Conservation (phyloP, 345 rosid genomes). For the Aegle marmelos region DNA sequence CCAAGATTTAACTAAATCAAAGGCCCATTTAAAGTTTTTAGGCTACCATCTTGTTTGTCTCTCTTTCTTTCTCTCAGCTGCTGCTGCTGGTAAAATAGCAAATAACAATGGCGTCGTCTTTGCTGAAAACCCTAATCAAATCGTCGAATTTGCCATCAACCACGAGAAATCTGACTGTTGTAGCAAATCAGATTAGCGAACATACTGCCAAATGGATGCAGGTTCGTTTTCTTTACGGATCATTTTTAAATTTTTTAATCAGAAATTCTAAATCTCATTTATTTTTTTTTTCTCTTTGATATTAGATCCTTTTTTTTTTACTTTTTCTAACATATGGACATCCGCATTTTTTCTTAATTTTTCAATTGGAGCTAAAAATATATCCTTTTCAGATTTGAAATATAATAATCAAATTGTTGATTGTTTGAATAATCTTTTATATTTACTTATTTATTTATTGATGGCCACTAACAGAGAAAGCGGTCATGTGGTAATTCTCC, state of each 20-base stretch:
- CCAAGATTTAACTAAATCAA: not conserved
- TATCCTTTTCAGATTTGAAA: not conserved
- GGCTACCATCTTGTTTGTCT: not conserved
- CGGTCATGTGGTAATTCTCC: too few species aligned
- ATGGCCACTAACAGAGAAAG: not conserved
- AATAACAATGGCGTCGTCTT: slow-evolving; percentile 52
- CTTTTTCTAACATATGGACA: not conserved
- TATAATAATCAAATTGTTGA: not conserved
- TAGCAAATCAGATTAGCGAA: slow-evolving; percentile 40
- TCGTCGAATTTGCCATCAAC: slow-evolving; percentile 39
- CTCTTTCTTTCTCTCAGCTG: not conserved
- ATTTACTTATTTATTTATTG: too few species aligned
- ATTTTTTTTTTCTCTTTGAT: too few species aligned
- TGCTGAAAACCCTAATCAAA: slow-evolving; percentile 45
- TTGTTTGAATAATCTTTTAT: not conserved
- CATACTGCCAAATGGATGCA: slow-evolving; percentile 99
- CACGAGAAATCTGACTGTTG: slow-evolving; percentile 45
- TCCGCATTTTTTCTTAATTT: not conserved
- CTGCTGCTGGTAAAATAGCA: not conserved
- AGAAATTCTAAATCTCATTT: not conserved
- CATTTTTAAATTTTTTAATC: not conserved
- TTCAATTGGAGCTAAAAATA: not conserved
- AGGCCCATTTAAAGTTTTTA: not conserved
- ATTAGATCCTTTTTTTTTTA: not conserved
- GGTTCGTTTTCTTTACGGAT: slow-evolving; percentile 30